Evolutionary conservation across 306 rosid species (phyloP), one percentile per base, ranked within the genome.

Genomic region (Vicia villosa): DNA sequence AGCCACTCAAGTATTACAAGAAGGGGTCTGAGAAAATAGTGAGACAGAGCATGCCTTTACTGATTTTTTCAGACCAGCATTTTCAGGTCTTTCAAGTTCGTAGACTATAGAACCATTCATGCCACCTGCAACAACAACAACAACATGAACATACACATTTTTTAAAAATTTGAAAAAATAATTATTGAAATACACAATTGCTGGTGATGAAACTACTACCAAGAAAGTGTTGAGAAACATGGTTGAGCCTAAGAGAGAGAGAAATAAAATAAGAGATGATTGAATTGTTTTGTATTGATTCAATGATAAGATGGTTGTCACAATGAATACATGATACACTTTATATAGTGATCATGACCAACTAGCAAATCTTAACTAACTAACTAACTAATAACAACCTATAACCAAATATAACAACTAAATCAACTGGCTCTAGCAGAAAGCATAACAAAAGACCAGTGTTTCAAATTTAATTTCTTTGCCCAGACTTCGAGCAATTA

Each of bases 11-110:
- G 21, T 30, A 63, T 47, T n/a, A 36, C 16, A 26, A 28, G 19
- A 69, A 75, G 50, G 63, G 22, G 50, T 51, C 63, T 34, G 54
- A 71, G 74, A 74, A 77, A 56, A 50, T 21, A 74, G 54, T 73
- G 40, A 70, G 66, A 76, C 24, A 54, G 71, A 74, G 55, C 87
- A 30, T 82, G 82, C 99, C 97, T 91, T 88, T 49, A 91, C 49
- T 69, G 97, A 84, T 66, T 82, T 85, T 68, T 84, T 83, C 22
- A 94, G 91, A 63, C 97, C 96, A 52, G 82, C 79, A 74, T 91
- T 94, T 87, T 94, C 97, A 21, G 86, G 91, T 82, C 97, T 88
- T 77, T 80, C 91, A 77, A 94, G 96, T 82, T 94, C 99, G 15
- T 83, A 82, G 66, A 87, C 65, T 28, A 94, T 59, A 61, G 97